A percentile compares a stretch with the other conserved stretches of the same genome.
Conservation (phyloP, 805 yeast genomes). For the Starmerella riodocensis region DNA sequence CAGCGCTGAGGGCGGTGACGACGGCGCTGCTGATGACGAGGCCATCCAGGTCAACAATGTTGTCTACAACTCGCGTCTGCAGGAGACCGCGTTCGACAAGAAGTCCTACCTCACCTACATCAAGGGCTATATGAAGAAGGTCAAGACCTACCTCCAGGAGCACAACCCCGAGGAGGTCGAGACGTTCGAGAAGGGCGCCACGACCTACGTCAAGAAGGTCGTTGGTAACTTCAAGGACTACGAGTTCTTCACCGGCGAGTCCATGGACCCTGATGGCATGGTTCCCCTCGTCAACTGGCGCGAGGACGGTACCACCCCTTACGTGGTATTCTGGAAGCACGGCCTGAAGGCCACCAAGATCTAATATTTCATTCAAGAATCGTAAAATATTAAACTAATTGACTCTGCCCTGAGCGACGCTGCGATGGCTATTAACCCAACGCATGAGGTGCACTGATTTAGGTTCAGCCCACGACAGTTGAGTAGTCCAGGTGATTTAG, state of each 20-base stretch:
- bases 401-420: too few species aligned
- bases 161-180: constrained; percentile 74
- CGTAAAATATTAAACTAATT: neutral
- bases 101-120: constrained; percentile 92
- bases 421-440: too few species aligned
- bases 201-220: constrained; percentile 90
- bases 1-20: constrained; percentile 89
- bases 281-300: constrained; percentile 96
- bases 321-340: constrained; percentile 97
- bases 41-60: constrained; percentile 93
- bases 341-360: constrained; percentile 84
- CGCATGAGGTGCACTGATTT: too few species aligned
- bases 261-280: constrained; percentile 99
- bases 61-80: constrained; percentile 96
- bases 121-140: constrained; percentile 96
- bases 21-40: constrained; percentile 74
- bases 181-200: constrained; percentile 94
- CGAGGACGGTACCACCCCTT: constrained; percentile 98
- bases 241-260: constrained; percentile 99
- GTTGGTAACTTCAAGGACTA: constrained; percentile 93
- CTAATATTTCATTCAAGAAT: constrained; percentile 34
- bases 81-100: constrained; percentile 92
- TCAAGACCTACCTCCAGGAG: constrained; percentile 87
- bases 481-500: too few species aligned
- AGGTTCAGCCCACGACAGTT: too few species aligned